These are phyloP conservation scores for Paracoccidioides lutzii DNA, from an alignment of 2,329 filamentous ascomycete species.

Conservation along the genomic window DNA sequence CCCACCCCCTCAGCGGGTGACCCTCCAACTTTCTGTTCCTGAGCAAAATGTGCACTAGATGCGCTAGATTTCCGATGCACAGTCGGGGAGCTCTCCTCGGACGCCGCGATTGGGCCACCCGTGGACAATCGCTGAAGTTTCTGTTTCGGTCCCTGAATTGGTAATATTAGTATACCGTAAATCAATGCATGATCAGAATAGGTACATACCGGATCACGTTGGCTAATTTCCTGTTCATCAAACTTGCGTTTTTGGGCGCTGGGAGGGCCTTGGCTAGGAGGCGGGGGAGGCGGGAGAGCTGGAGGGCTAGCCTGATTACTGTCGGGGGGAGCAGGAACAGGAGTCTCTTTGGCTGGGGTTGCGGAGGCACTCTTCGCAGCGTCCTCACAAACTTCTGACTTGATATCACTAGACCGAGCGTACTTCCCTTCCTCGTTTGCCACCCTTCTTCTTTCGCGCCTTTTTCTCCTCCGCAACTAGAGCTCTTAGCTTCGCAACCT, in stretches of 20 bases:
- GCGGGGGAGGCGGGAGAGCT: constrained; percentile 6
- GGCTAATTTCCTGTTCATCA: constrained; percentile 23
- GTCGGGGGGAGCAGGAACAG: constrained; percentile 17
- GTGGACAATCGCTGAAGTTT: constrained; percentile 31
- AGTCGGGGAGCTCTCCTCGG: constrained; percentile 16
- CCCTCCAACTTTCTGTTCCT: constrained; percentile 20
- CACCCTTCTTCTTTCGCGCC: constrained; percentile 45
- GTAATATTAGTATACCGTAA: constrained; percentile 15
- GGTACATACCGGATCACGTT: constrained; percentile 22
- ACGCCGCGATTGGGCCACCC: constrained; percentile 9
- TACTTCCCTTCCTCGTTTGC: constrained; percentile 46
- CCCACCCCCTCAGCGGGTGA: constrained; percentile 21
- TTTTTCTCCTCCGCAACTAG: constrained; percentile 46
- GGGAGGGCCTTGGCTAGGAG: constrained; percentile 9
- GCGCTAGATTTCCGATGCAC: constrained; percentile 23
- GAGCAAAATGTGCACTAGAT: constrained; percentile 17
- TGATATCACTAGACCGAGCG: constrained; percentile 53
- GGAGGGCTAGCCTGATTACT: constrained; percentile 10
- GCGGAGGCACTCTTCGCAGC: constrained; percentile 15
- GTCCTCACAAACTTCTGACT: constrained; percentile 34
- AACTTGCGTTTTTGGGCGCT: constrained; percentile 34
- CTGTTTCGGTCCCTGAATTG: constrained; percentile 25
- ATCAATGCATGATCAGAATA: neutral
- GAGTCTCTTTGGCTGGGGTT: constrained; percentile 17
- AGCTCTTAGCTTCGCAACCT: constrained; percentile 49